These are phyloP conservation scores for Bolboschoenoplectus hybrid DNA, from an alignment of 202 grass and related monocot genomes.

Conservation along the genomic window DNA sequence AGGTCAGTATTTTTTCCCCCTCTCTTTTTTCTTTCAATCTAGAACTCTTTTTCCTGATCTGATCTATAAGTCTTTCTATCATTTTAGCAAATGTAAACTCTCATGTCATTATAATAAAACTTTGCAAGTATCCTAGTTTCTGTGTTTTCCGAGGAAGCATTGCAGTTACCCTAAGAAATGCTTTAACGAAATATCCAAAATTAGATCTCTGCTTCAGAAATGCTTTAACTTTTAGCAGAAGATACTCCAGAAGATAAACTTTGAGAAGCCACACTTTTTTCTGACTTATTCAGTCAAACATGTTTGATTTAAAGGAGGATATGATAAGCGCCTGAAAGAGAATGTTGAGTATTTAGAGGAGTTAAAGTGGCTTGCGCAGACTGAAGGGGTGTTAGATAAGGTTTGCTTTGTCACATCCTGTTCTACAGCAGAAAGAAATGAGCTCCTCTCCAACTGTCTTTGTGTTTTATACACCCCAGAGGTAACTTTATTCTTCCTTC, in stretches of 20 bases:
- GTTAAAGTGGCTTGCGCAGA: slow-evolving; percentile 60
- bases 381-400: slow-evolving; percentile 61
- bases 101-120: slow-evolving; percentile 8
- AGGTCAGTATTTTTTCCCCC: slow-evolving; percentile 57
- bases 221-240: background rate
- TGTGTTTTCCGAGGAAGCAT: background rate
- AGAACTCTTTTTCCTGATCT: background rate
- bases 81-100: background rate
- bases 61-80: background rate
- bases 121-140: background rate
- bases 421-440: slow-evolving; percentile 84
- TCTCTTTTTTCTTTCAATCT: background rate
- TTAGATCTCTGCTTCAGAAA: background rate
- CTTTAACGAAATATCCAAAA: background rate
- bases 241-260: background rate
- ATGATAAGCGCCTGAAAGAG: slow-evolving; percentile 86
- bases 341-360: slow-evolving; percentile 92
- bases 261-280: slow-evolving; percentile 21
- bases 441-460: slow-evolving; percentile 83
- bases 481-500: slow-evolving; percentile 46
- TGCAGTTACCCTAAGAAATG: background rate
- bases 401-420: slow-evolving; percentile 87
- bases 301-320: slow-evolving; percentile 64
- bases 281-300: slow-evolving; percentile 7
- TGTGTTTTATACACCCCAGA: slow-evolving; percentile 86